Conservation (phyloP, 192 early-diverging fungal species). For the Coemansia aciculifera region DNA sequence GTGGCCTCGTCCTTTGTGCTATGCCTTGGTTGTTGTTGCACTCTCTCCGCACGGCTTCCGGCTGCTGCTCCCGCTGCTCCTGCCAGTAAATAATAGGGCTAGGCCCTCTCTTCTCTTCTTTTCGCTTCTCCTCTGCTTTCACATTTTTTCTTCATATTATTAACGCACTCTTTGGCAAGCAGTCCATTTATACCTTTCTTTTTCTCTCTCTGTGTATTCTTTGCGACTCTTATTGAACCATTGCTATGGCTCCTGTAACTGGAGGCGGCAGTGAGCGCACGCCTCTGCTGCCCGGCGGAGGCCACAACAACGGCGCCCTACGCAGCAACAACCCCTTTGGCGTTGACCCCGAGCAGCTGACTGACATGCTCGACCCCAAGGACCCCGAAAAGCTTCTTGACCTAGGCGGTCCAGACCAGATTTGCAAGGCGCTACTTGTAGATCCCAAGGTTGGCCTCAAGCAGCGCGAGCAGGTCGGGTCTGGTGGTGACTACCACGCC, state of each 20-base stretch:
- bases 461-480: conserved; percentile 52
- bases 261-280: conserved; percentile 47
- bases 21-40: no score
- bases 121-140: conserved; percentile 1
- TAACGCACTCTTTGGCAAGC: not conserved
- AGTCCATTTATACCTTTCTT: not conserved
- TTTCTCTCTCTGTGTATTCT: not conserved
- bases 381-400: conserved; percentile 58
- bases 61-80: not conserved
- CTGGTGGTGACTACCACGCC: conserved; percentile 25
- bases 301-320: conserved; percentile 6
- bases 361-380: conserved; percentile 66
- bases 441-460: conserved; percentile 62
- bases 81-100: not conserved
- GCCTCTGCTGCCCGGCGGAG: conserved; percentile 44
- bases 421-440: conserved; percentile 63
- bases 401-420: conserved; percentile 60
- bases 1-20: conserved; percentile 11
- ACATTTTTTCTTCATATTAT: not conserved
- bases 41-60: conserved; percentile 11
- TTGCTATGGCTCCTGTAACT: conserved; percentile 25
- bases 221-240: conserved; percentile 3
- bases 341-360: conserved; percentile 57
- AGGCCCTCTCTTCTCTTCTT: conserved; percentile 9
- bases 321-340: conserved; percentile 36